These are phyloP conservation scores for Leishmania tarentolae DNA, from an alignment of 208 protist species.

Conservation along the genomic window DNA sequence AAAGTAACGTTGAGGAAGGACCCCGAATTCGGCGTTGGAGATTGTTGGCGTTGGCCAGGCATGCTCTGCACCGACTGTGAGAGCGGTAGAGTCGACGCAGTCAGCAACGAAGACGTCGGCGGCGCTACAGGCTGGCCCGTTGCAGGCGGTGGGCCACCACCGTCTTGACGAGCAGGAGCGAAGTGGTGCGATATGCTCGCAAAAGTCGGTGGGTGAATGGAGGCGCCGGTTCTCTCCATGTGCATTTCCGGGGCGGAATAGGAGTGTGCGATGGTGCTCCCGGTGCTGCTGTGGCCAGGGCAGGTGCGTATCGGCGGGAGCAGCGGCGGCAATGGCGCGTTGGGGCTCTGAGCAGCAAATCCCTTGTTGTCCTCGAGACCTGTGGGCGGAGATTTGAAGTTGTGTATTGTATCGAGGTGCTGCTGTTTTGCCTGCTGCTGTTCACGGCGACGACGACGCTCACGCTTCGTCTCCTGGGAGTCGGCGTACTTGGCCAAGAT, in stretches of 20 bases:
- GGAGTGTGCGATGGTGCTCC: constrained; percentile 12
- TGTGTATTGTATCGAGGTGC: constrained; percentile 9
- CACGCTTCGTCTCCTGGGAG: constrained; percentile 73
- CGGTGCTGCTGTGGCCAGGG: neutral
- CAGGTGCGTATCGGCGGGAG: neutral
- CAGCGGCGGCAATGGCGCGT: constrained; percentile 9
- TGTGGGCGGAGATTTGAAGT: neutral
- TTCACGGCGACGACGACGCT: constrained; percentile 76
- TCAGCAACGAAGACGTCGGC: constrained; percentile 10
- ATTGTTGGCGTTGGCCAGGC: constrained; percentile 10
- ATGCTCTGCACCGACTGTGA: neutral
- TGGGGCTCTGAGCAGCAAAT: neutral
- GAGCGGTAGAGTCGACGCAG: neutral
- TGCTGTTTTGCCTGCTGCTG: constrained; percentile 28
- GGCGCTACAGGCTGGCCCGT: constrained; percentile 5
- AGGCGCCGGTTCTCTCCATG: constrained; percentile 15
- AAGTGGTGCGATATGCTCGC: constrained; percentile 35
- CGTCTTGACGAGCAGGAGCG: constrained; percentile 3
- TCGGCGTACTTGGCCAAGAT: constrained; percentile 89
- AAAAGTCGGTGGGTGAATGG: constrained; percentile 21
- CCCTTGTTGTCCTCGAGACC: neutral
- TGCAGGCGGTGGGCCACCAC: constrained; percentile 13
- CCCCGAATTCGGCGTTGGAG: constrained; percentile 26
- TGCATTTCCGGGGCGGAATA: constrained; percentile 20
- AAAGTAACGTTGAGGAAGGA: constrained; percentile 52